phyloP scores from a whole-genome alignment of 2,329 filamentous ascomycete species.

The Arthrobotrys entomopaga region DNA sequence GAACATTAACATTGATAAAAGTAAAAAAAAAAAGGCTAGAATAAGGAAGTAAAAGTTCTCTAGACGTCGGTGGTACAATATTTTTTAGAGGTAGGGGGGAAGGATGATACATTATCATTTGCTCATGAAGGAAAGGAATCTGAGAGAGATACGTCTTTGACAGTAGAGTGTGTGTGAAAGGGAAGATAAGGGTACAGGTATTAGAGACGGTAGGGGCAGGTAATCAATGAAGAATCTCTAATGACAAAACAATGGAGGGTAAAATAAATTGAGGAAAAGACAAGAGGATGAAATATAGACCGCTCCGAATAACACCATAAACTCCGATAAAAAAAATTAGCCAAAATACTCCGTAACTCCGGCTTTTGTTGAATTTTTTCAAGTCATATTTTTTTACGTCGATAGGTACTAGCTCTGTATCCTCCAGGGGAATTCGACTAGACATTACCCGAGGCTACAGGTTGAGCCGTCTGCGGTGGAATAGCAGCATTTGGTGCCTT shows the following conservation, averaged over 20 bases:
- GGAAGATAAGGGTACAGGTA: background rate
- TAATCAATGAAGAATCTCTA: background rate
- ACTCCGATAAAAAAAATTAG: conserved; percentile 12
- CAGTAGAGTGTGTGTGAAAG: background rate
- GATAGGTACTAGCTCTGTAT: background rate
- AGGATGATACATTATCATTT: background rate
- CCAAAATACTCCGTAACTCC: conserved; percentile 3
- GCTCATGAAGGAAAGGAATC: background rate
- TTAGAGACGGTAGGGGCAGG: background rate
- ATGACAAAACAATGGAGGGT: background rate
- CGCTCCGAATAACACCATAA: background rate
- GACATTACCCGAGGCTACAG: conserved; percentile 1
- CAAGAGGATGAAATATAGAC: background rate
- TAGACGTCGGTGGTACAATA: background rate
- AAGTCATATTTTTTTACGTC: background rate
- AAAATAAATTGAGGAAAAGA: background rate
- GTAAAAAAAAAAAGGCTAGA: too few species aligned
- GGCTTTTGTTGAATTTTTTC: conserved; percentile 1
- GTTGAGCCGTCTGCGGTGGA: background rate
- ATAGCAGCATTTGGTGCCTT: conserved; percentile 6
- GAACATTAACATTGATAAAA: background rate
- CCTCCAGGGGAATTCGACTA: conserved; percentile 2
- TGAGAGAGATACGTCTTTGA: background rate
- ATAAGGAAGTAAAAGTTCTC: background rate
- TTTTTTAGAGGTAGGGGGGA: background rate